Evolutionary conservation across 2,329 filamentous ascomycete species (phyloP).

Genomic region (Alternaria sp.): DNA sequence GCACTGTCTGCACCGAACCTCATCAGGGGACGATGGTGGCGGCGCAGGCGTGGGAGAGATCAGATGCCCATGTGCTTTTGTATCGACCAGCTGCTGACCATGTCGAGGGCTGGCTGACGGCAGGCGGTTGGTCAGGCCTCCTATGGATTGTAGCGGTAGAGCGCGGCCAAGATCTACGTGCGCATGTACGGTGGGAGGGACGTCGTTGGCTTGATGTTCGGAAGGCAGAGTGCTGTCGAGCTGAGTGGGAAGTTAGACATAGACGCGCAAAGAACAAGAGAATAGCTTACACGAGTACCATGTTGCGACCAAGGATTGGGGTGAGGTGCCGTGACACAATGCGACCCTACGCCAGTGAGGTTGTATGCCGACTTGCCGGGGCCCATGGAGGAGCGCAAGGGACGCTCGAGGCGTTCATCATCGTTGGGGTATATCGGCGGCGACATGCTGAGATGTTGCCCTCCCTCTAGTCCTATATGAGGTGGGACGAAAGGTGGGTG

Average conservation of each 20-base stretch:
- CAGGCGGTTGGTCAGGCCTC: not conserved
- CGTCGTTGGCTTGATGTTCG: not conserved
- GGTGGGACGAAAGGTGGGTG: not conserved
- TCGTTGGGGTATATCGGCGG: not conserved
- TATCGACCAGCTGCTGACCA: not conserved
- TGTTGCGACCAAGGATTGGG: constrained; percentile 10
- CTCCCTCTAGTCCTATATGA: not conserved
- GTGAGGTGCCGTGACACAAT: not conserved
- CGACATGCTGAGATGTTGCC: constrained; percentile 1
- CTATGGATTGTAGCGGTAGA: not conserved
- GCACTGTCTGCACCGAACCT: constrained; percentile 6
- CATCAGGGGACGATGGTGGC: not conserved
- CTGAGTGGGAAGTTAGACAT: not conserved
- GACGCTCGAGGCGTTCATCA: not conserved
- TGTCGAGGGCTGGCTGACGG: not conserved
- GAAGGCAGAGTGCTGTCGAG: not conserved
- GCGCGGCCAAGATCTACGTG: not conserved
- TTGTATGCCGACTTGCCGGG: not conserved
- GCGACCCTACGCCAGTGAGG: not conserved
- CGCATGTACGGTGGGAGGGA: not conserved
- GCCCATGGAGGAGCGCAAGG: not conserved
- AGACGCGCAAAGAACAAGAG: not conserved
- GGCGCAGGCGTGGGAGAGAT: not conserved
- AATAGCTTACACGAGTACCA: constrained; percentile 5
- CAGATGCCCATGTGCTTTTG: not conserved